phyloP scores from a whole-genome alignment of 2,329 filamentous ascomycete genomes.

The Aspergillus glaucus region DNA sequence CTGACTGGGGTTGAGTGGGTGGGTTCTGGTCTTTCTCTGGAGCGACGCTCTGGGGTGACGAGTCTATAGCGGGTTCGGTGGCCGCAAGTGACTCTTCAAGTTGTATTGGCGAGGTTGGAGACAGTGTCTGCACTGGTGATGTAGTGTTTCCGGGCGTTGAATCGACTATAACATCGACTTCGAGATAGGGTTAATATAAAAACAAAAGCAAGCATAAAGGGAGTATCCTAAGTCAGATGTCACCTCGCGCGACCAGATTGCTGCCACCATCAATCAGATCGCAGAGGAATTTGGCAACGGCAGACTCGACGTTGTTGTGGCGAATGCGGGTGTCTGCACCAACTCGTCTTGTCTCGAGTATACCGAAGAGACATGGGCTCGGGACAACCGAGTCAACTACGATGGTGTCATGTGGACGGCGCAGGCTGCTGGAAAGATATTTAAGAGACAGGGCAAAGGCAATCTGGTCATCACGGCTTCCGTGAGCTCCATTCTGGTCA shows the following conservation, averaged over 20 bases:
- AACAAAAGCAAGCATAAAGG: too few species aligned
- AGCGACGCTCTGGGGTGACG: background rate
- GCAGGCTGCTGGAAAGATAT: conserved; percentile 11
- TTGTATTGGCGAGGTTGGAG: background rate
- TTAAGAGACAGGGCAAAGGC: conserved; percentile 18
- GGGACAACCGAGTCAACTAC: conserved; percentile 20
- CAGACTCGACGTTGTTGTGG: conserved; percentile 21
- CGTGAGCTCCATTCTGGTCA: conserved; percentile 24
- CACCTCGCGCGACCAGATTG: background rate
- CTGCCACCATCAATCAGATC: conserved; percentile 8
- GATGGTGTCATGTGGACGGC: conserved; percentile 10
- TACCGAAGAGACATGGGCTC: conserved; percentile 18
- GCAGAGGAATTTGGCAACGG: conserved; percentile 16
- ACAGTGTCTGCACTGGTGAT: background rate
- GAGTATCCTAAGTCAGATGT: background rate
- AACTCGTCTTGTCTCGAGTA: conserved; percentile 20
- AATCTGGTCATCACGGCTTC: conserved; percentile 24
- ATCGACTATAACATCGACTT: too few species aligned
- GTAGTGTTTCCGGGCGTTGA: too few species aligned
- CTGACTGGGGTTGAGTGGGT: background rate
- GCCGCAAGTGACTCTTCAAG: conserved; percentile 2
- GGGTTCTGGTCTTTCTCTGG: background rate
- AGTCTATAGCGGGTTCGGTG: conserved; percentile 1
- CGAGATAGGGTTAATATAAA: too few species aligned
- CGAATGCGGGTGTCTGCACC: conserved; percentile 24